A percentile compares a stretch with the other conserved stretches of the same genome.
These are phyloP conservation scores for Dactylorhiza incarnata DNA, from an alignment of 106 monocot species.

Conservation along the genomic window DNA sequence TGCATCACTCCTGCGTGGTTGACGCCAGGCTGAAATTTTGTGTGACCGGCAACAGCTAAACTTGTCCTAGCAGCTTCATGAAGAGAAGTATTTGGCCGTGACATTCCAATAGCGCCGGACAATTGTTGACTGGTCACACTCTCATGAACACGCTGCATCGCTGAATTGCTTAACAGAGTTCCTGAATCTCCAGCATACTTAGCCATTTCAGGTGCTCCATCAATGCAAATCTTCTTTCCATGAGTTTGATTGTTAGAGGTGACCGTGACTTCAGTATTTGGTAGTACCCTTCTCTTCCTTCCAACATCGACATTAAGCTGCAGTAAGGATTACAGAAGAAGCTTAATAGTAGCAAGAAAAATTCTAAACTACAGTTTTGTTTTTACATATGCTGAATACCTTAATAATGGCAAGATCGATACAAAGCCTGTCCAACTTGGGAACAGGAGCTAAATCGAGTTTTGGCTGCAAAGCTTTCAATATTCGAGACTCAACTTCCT, in stretches of 20 bases:
- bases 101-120: constrained; percentile 15
- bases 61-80: constrained; percentile 32
- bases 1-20: constrained; percentile 26
- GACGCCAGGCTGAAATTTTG: constrained; percentile 31
- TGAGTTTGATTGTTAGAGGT: constrained; percentile 45
- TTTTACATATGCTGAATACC: constrained; percentile 27
- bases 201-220: constrained; percentile 31
- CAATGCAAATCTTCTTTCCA: constrained; percentile 76
- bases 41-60: constrained; percentile 33
- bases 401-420: constrained; percentile 33
- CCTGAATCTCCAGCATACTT: constrained; percentile 21
- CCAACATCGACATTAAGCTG: constrained; percentile 71
- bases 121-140: constrained; percentile 19
- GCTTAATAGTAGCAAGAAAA: constrained; percentile 5
- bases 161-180: constrained; percentile 19
- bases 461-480: constrained; percentile 71
- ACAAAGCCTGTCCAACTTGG: constrained; percentile 69
- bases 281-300: constrained; percentile 49
- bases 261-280: constrained; percentile 40
- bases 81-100: constrained; percentile 24
- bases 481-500: constrained; percentile 92
- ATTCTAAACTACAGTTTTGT: neutral
- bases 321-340: constrained; percentile 11
- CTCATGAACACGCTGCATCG: constrained; percentile 26
- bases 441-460: constrained; percentile 69